Conservation (phyloP, 345 rosid species). For the Acer saccharum region DNA sequence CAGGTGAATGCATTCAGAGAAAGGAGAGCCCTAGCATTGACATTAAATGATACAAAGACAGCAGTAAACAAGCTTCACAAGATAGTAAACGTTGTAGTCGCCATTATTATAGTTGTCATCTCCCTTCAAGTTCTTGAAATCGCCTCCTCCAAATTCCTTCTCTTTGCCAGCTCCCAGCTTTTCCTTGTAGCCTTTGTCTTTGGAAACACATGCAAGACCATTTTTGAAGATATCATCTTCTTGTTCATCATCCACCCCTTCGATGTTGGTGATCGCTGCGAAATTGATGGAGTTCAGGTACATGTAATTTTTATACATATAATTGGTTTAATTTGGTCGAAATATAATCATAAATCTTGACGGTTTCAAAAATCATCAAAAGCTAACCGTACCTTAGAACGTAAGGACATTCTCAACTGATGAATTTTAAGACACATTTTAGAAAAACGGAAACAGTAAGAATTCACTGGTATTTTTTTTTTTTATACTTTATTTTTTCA, state of each 20-base stretch:
- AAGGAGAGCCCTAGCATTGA: constrained; percentile 90
- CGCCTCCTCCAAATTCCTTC: constrained; percentile 67
- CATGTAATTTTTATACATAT: too few species aligned
- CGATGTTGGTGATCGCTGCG: constrained; percentile 94
- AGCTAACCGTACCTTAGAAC: too few species aligned
- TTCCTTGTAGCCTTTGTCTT: constrained; percentile 81
- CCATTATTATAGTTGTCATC: constrained; percentile 48
- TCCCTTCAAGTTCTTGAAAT: constrained; percentile 76
- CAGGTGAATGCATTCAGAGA: constrained; percentile 91
- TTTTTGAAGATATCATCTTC: constrained; percentile 90
- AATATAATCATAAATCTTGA: too few species aligned
- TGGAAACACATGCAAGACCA: constrained; percentile 87
- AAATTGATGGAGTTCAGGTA: constrained; percentile 74
- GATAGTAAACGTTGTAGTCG: constrained; percentile 57
- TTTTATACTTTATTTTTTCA: constrained; percentile 9
- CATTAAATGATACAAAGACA: constrained; percentile 89
- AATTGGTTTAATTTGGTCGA: too few species aligned
- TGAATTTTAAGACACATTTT: too few species aligned
- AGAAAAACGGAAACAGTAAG: too few species aligned
- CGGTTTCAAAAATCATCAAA: too few species aligned
- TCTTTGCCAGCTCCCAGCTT: constrained; percentile 73
- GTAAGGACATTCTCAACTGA: too few species aligned
- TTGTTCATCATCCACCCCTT: constrained; percentile 87
- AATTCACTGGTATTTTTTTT: too few species aligned
- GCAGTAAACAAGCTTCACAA: constrained; percentile 90